Percentiles rank a stretch among this genome's conserved stretches.
phyloP scores from a whole-genome alignment of 2,329 filamentous ascomycete genomes.

The Penicillium sp. region DNA sequence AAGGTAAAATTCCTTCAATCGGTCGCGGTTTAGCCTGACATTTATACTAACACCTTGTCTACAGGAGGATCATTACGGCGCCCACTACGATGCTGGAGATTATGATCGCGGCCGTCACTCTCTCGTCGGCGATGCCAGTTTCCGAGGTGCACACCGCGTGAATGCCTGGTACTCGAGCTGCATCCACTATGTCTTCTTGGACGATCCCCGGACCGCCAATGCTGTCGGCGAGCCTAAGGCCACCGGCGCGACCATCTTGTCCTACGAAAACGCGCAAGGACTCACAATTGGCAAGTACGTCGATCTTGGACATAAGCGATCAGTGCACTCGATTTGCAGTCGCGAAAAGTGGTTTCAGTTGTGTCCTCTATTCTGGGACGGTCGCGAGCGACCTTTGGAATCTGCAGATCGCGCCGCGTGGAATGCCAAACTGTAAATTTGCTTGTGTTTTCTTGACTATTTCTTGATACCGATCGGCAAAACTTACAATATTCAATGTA shows the following conservation, averaged over 20 bases:
- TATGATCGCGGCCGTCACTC: constrained; percentile 62
- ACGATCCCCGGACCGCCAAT: constrained; percentile 55
- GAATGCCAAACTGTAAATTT: constrained; percentile 46
- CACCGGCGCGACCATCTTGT: constrained; percentile 66
- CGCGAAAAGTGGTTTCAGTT: constrained; percentile 36
- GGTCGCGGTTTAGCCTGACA: not conserved
- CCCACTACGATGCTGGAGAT: constrained; percentile 55
- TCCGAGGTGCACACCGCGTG: constrained; percentile 56
- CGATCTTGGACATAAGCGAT: constrained; percentile 70
- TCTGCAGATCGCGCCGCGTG: constrained; percentile 47
- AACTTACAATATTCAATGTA: not conserved
- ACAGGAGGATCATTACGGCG: constrained; percentile 60
- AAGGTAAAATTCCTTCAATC: constrained; percentile 49
- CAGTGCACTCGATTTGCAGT: constrained; percentile 33
- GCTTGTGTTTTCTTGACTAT: not conserved
- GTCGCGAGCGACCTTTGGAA: constrained; percentile 44
- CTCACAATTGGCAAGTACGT: constrained; percentile 71
- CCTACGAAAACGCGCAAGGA: constrained; percentile 72
- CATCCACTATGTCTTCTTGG: constrained; percentile 60
- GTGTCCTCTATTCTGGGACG: constrained; percentile 51
- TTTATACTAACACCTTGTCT: constrained; percentile 1
- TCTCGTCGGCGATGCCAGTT: constrained; percentile 56
- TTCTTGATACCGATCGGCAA: not conserved
- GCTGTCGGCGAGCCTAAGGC: constrained; percentile 67
- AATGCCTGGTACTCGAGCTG: constrained; percentile 58